Base-by-base conservation (phyloP, 495 filamentous ascomycete species). In the Lasiosphaeria hispida region DNA sequence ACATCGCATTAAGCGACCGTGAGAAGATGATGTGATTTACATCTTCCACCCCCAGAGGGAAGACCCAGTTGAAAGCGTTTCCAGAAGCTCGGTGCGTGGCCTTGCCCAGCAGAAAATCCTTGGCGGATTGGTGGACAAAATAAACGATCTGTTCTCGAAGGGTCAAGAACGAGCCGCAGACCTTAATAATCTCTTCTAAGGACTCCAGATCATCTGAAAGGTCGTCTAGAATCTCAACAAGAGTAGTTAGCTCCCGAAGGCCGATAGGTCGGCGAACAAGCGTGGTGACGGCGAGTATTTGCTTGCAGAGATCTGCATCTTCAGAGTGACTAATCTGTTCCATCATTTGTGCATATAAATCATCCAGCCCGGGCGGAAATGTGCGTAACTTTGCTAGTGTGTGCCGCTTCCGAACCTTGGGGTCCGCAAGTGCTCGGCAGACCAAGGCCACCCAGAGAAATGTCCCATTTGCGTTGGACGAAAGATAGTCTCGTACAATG, bases 91-190 rank as follows among this genome's bases (percentile, higher is more conserved):
- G 38, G 40, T 44, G 18, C 4, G 39, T 15, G 40, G 23, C 39
- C 39, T 44, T 44, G 11, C 47, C 56, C 47, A 38, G 14, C 13
- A 75, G 63, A 62, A 65, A 75, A 36, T 75, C 73, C 39, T 73
- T 70, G 35, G 64, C 74, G 13, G 73, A 77, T 57, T 75, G 71
- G 57, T 77, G 69, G 9, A 76, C 63, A 10, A 74, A 62, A 45
- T 58, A 58, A 30, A 77, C 59, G 17, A 37, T 59, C 7, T 62
- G 35, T 36, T 70, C 55, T 40, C 63, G 68, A 14, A 72, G 30
- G 1, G 59, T 63, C 8, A 70, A 60, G 49, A 71, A 68, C 17
- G 68, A 70, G 15, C 57, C 69, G 53, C 67, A 70, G 15, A 43
- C 13, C 10, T 30, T 39, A 13, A 70, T 45, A 58, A 69, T 19